Evolutionary conservation across 2,329 filamentous ascomycete species (phyloP), one percentile per base, ranked within the genome.

Genomic region (Coniochaeta sp.): DNA sequence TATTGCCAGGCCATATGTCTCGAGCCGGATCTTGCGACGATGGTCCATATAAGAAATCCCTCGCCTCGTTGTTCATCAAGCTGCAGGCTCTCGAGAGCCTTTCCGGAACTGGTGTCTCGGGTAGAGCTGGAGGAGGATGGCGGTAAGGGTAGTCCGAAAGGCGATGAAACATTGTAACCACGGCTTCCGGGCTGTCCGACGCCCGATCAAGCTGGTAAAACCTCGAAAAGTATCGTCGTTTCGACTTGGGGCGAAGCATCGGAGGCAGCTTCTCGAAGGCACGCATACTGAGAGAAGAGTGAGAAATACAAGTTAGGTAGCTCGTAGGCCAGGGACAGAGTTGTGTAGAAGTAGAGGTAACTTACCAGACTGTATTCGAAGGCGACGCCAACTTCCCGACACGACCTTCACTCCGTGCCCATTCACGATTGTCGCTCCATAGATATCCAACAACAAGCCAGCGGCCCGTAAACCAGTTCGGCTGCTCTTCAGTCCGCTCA

Each of bases 131-230:
- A 52, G 51, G 51, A 45, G 51, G 51, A n/a, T 52, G 45, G 7
- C 4, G 32, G 27, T 46, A 24, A 42, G 32, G 20, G 32, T 49
- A 49, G 28, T 49, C 49, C n/a, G 45, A 22, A 30, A 35, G 13
- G 22, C n/a, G 42, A n/a, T n/a, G n/a, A n/a, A 53, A 53, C 47
- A 53, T 47, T 47, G 51, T 53, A 49, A 53, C 35, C 30, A 53
- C n/a, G n/a, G n/a, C n/a, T n/a, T n/a, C n/a, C n/a, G n/a, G n/a
- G n/a, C n/a, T n/a, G n/a, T n/a, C n/a, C n/a, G n/a, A n/a, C n/a
- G n/a, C n/a, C n/a, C n/a, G n/a, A n/a, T n/a, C n/a, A n/a, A n/a
- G n/a, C n/a, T n/a, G n/a, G n/a, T n/a, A n/a, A n/a, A n/a, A n/a
- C n/a, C n/a, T n/a, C n/a, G n/a, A n/a, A n/a, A n/a, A n/a, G n/a